Conservation (phyloP, 768 basidiomycete genomes). For the Tulasnella sp. region DNA sequence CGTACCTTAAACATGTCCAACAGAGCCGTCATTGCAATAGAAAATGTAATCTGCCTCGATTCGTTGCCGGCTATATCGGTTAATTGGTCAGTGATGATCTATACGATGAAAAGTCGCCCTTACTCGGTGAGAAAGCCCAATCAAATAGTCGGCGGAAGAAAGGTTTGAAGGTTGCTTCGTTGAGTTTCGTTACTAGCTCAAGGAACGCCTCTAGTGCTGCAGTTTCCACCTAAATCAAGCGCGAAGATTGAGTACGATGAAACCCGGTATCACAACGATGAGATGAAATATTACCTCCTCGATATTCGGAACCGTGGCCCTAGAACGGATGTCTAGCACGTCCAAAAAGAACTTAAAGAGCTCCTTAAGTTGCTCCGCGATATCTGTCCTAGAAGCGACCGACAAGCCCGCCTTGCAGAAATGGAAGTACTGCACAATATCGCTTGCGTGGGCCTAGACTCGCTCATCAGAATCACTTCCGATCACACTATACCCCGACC, state of each 20-base stretch:
- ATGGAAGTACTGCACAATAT: slow-evolving; percentile 56
- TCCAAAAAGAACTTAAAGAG: slow-evolving; percentile 81
- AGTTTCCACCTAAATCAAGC: slow-evolving; percentile 39
- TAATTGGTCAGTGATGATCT: not conserved
- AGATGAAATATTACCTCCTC: slow-evolving; percentile 18
- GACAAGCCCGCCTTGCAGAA: slow-evolving; percentile 68
- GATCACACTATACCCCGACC: not conserved
- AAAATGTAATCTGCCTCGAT: slow-evolving; percentile 69
- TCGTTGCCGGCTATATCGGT: slow-evolving; percentile 35
- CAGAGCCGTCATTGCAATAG: slow-evolving; percentile 69
- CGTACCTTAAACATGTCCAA: slow-evolving; percentile 87
- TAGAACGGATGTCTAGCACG: slow-evolving; percentile 62
- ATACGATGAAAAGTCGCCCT: too few species aligned
- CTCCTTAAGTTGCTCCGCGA: slow-evolving; percentile 66
- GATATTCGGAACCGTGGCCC: slow-evolving; percentile 39
- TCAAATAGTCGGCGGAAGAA: slow-evolving; percentile 90
- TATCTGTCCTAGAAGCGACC: slow-evolving; percentile 61
- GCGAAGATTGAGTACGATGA: not conserved
- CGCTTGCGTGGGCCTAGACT: slow-evolving; percentile 8
- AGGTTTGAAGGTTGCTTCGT: slow-evolving; percentile 88
- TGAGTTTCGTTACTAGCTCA: slow-evolving; percentile 89
- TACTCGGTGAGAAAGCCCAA: slow-evolving; percentile 78
- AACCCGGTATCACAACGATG: not conserved
- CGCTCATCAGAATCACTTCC: not conserved
- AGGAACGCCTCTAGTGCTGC: slow-evolving; percentile 72